Base-by-base conservation (phyloP, 2,329 filamentous ascomycete genomes). In the Didymella sp. region DNA sequence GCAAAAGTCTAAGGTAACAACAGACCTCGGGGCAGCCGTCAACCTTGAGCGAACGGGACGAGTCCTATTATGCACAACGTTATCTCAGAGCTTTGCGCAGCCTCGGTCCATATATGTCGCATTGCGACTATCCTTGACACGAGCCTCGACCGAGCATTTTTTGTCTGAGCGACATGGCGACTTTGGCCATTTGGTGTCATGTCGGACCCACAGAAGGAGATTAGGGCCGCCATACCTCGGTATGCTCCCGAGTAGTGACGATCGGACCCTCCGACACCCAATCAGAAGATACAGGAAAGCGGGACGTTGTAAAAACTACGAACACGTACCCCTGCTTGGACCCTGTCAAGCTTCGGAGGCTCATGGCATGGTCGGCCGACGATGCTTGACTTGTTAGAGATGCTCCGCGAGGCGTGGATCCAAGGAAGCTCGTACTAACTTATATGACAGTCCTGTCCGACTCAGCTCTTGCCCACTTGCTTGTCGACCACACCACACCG, bases 291-390 rank as follows among this genome's bases (percentile, higher is more conserved):
- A n/a, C 3, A 2, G 13, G 17, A 43, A 41, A 51, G 57, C 28
- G 48, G 56, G 27, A 31, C 25, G 11, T 33, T 51, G 56, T 54
- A 51, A 46, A 58, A 51, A 27, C 22, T 31, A 42, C 41, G 13
- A 27, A 44, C 24, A 21, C n/a, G 7, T 19, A 53, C 40, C 55
- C 55, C 44, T 57, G 54, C 48, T 31, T n/a, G 25, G 38, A 35
- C 56, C 51, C 46, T 55, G 56, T 37, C 47, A 47, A 59, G 46
- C 41, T 48, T 51, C 56, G 50, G 56, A 54, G 45, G 27, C 41
- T 45, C 25, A 38, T 51, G 50, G 44, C 21, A 40, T 25, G 30
- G 47, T 31, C 41, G 49, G 53, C 41, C 45, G 44, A 45, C 45
- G 44, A 58, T 42, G 43, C 44, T 43, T 50, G 46, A 51, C 42